Conservation (phyloP, 2,329 filamentous ascomycete species). For the Microdochium paspali region DNA sequence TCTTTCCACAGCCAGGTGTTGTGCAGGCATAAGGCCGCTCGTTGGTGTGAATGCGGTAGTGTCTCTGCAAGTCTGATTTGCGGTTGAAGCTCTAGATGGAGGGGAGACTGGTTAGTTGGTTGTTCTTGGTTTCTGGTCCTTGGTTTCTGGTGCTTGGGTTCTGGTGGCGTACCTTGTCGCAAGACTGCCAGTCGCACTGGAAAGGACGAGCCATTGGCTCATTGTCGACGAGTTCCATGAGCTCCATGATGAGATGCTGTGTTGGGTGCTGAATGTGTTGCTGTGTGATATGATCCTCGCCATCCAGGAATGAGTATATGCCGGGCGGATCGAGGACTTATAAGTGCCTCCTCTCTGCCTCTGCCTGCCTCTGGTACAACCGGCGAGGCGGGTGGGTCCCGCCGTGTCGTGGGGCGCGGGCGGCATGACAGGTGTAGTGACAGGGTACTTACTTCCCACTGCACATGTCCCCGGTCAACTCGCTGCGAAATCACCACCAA, state of each 20-base stretch:
- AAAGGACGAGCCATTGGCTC: slow-evolving; percentile 54
- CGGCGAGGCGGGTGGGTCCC: not conserved
- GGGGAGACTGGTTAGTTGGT: too few relatives aligned
- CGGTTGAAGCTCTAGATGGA: slow-evolving; percentile 57
- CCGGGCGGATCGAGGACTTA: not conserved
- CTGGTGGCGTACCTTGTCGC: slow-evolving; percentile 47
- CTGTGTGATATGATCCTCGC: not conserved
- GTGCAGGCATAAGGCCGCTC: slow-evolving; percentile 57
- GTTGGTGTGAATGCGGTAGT: slow-evolving; percentile 64
- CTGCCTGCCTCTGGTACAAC: too few relatives aligned
- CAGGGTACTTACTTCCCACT: not conserved
- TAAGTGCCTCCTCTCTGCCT: not conserved
- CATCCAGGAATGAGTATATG: not conserved
- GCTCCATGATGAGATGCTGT: slow-evolving; percentile 39
- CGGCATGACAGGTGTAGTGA: not conserved
- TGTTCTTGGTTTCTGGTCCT: too few relatives aligned
- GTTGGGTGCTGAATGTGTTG: not conserved
- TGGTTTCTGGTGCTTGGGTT: too few relatives aligned
- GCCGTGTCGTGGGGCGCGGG: not conserved
- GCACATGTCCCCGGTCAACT: too few relatives aligned
- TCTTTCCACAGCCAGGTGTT: slow-evolving; percentile 54
- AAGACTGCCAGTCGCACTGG: slow-evolving; percentile 53
- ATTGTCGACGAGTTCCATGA: slow-evolving; percentile 56
- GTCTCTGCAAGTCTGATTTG: slow-evolving; percentile 61
- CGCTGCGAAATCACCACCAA: too few relatives aligned